These are phyloP conservation scores for Perkinsus olseni DNA, from an alignment of 169 alveolate species.

Conservation along the genomic window DNA sequence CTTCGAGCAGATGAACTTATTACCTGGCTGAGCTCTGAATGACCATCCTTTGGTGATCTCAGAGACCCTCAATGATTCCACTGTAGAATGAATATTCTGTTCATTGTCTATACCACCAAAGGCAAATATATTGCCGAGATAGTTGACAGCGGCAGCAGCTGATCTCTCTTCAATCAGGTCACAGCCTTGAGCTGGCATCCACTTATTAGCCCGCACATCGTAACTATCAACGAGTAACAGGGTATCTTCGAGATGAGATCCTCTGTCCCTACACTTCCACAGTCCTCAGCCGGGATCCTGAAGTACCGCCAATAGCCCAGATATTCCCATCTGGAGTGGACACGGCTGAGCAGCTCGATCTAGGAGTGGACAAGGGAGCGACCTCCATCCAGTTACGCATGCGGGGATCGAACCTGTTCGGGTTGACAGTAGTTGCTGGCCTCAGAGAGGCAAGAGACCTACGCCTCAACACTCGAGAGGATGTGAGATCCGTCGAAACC, in stretches of 20 bases:
- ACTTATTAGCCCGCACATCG: constrained; percentile 68
- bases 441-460: too few relatives aligned
- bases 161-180: constrained; percentile 66
- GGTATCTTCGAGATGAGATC: neutral
- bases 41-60: neutral
- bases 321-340: constrained; percentile 30
- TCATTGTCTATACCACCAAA: constrained; percentile 68
- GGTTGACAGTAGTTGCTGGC: too few relatives aligned
- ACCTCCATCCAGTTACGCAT: constrained; percentile 68
- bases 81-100: constrained; percentile 51
- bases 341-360: constrained; percentile 37
- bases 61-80: constrained; percentile 19
- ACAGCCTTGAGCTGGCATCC: constrained; percentile 55
- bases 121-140: constrained; percentile 46
- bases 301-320: constrained; percentile 68
- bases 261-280: constrained; percentile 48
- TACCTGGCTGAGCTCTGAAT: neutral
- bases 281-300: constrained; percentile 66
- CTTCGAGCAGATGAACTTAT: neutral
- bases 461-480: constrained; percentile 60
- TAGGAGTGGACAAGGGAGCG: constrained; percentile 65
- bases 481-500: constrained; percentile 67
- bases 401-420: constrained; percentile 52
- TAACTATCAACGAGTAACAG: neutral
- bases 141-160: constrained; percentile 66